Conservation (phyloP, 257 asterid genomes). For the Plantago elongata region DNA sequence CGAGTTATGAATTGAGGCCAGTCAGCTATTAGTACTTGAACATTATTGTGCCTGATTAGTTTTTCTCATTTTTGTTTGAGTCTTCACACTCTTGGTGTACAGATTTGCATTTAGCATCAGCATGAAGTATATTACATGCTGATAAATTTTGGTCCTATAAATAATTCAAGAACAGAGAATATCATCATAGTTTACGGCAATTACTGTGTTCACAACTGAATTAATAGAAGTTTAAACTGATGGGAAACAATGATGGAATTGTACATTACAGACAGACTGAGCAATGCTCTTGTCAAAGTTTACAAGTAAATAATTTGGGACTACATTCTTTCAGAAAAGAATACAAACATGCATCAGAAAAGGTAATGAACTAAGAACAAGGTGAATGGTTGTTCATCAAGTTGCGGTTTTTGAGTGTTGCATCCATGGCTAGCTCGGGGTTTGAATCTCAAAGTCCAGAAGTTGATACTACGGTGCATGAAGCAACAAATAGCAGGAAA, state of each 20-base stretch:
- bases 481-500: conserved; percentile 26
- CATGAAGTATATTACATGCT: too few relatives aligned
- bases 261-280: conserved; percentile 1
- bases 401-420: background rate
- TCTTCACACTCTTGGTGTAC: background rate
- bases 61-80: background rate
- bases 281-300: conserved; percentile 7
- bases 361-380: background rate
- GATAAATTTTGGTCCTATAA: too few relatives aligned
- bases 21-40: background rate
- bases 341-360: background rate
- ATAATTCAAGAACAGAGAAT: too few relatives aligned
- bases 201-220: background rate
- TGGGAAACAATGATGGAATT: conserved; percentile 3
- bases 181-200: too few relatives aligned
- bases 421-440: background rate
- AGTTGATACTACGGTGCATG: conserved; percentile 23
- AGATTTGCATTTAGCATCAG: too few relatives aligned
- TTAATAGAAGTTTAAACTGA: background rate
- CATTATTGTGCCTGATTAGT: background rate
- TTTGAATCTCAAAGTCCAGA: conserved; percentile 21
- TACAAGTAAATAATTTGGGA: conserved; percentile 4
- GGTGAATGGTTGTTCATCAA: too few relatives aligned
- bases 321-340: background rate
- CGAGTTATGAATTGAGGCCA: background rate